These are phyloP conservation scores for Trichosporon sp. DNA, from an alignment of 1,284 basidiomycete species.

Conservation along the genomic window DNA sequence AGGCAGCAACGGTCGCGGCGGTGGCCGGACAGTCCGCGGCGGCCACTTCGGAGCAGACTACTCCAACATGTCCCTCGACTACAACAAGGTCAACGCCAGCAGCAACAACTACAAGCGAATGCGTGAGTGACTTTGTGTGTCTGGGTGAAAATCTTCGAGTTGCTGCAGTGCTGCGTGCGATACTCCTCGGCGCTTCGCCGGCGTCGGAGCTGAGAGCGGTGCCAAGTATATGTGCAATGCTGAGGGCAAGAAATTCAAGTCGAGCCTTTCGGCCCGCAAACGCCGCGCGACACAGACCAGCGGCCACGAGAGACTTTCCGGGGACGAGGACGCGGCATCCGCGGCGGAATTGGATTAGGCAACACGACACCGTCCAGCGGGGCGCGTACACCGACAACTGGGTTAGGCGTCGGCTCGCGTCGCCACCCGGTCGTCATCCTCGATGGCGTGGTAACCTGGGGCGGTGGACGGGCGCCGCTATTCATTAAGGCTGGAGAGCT, in stretches of 20 bases:
- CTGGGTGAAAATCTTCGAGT: not conserved
- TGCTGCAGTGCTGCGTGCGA: not conserved
- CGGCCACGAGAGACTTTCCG: not conserved
- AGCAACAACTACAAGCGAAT: constrained; percentile 23
- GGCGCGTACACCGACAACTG: constrained; percentile 4
- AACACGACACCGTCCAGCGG: not conserved
- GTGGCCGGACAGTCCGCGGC: constrained; percentile 13
- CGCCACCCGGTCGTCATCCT: not conserved
- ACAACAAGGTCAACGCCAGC: constrained; percentile 32
- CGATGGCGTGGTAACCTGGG: constrained; percentile 28
- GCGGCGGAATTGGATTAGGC: not conserved
- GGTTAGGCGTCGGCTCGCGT: not conserved
- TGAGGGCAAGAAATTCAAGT: constrained; percentile 21
- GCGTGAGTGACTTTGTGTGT: not conserved
- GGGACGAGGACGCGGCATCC: constrained; percentile 13
- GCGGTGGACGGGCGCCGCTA: constrained; percentile 38
- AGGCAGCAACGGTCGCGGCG: constrained; percentile 12
- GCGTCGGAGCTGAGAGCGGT: no score
- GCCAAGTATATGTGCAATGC: no score
- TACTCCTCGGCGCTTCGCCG: not conserved
- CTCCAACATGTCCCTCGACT: constrained; percentile 39
- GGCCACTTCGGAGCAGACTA: constrained; percentile 37
- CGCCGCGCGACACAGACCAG: not conserved
- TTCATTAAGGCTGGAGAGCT: constrained; percentile 48
- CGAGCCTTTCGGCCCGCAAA: constrained; percentile 21